Base-by-base conservation (phyloP, 1,139 yeast genomes). In the Saccharomyces hybrid region DNA sequence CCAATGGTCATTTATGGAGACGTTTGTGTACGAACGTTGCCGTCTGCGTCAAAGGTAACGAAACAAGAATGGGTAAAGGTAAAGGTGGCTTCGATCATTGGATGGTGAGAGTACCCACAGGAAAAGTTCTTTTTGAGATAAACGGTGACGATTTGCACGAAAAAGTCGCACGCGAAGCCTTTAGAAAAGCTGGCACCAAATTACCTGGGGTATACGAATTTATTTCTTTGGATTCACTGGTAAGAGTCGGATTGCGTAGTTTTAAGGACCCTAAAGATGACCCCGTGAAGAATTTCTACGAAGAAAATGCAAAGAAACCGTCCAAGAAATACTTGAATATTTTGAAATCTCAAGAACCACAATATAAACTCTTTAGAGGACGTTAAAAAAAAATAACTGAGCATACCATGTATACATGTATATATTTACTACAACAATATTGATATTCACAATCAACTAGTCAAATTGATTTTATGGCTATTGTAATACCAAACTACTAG, bases 51-150 rank as follows among this genome's bases (percentile, higher is more conserved):
- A 93, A 93, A 74, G 99, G 99, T 76, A 93, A 95, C 71, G 97
- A 93, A 71, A 89, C 97, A 20, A 93, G 99, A 84, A 93, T 93
- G 99, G 99, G 99, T 77, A 93, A 95, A 73, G 99, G 99, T 76
- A 93, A 93, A 73, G 99, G 99, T 72, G 85, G 95, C 0, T 91
- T 93, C 69, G 96, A 90, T 65, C 95, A 89, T 75, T 95, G 98
- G 98, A 96, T 96, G 61, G 88, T 85, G 47, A 82, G 99, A 65
- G 93, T 93, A 20, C 96, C 99, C 49, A 90, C 97, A 0, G 99
- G 99, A 3, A 90, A 90, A 67, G 84, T 93, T 50, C 76, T 90
- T 38, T 90, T 91, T 69, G 99, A 93, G 73, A 83, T 91, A 66
- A 78, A 76, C 59, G 85, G 84, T 47, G 78, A 75, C 46, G 75